These are phyloP conservation scores for Themeda triandra DNA, from an alignment of 176 grass and related monocot species.

Conservation along the genomic window DNA sequence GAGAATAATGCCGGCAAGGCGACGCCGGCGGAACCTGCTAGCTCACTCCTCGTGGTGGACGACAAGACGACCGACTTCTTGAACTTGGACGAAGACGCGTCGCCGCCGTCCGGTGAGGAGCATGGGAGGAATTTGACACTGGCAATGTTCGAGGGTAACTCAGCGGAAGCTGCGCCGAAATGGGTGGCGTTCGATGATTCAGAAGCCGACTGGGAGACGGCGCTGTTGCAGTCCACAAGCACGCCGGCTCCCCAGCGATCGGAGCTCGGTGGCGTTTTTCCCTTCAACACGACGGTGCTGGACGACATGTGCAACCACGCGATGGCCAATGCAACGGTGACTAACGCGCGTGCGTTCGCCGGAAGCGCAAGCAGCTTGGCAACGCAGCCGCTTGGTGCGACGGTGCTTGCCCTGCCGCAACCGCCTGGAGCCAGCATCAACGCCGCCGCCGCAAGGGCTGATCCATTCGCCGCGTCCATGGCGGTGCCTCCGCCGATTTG, in stretches of 20 bases:
- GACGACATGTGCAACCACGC: conserved; percentile 36
- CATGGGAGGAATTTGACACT: conserved; percentile 36
- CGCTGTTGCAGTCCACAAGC: conserved; percentile 38
- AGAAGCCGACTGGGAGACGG: conserved; percentile 41
- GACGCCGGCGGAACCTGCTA: background rate
- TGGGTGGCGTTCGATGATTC: conserved; percentile 57
- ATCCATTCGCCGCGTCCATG: conserved; percentile 66
- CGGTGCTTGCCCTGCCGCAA: conserved; percentile 45
- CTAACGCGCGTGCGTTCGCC: background rate
- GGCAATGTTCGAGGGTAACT: conserved; percentile 33
- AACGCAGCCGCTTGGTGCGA: background rate
- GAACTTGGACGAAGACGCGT: conserved; percentile 42
- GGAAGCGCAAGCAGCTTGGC: conserved; percentile 52
- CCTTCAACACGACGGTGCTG: conserved; percentile 46
- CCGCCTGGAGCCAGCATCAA: background rate
- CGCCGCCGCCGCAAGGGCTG: background rate
- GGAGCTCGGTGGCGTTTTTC: conserved; percentile 42
- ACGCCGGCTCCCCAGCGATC: conserved; percentile 24
- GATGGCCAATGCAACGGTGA: background rate
- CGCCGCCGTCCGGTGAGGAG: conserved; percentile 21
- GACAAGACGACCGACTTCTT: conserved; percentile 41
- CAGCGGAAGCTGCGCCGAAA: background rate
- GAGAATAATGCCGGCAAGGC: background rate
- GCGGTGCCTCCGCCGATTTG: conserved; percentile 48
- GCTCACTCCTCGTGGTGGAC: background rate